phyloP scores from a whole-genome alignment of 73 alveolate species.

The Paraurostyla sp. region DNA sequence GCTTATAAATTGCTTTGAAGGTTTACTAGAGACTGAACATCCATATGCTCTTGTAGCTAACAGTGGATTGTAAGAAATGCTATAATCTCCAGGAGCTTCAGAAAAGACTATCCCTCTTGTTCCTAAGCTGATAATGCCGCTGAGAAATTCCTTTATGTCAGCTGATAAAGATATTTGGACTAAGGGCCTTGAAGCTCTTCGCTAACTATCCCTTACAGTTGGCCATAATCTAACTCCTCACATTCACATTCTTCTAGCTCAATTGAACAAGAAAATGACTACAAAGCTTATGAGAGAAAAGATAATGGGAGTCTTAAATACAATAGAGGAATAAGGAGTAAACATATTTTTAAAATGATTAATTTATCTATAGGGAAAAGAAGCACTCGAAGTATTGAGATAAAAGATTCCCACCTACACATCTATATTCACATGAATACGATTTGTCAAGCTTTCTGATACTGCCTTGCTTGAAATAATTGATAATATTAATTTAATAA shows the following conservation, averaged over 20 bases:
- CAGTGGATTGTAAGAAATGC: slow-evolving; percentile 87
- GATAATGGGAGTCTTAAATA: slow-evolving; percentile 53
- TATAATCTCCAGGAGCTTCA: slow-evolving; percentile 79
- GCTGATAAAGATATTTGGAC: slow-evolving; percentile 71
- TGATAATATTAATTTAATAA: too few species aligned
- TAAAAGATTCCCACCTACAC: slow-evolving; percentile 58
- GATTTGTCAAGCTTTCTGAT: too few species aligned
- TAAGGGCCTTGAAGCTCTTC: slow-evolving; percentile 72
- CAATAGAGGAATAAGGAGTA: slow-evolving; percentile 66
- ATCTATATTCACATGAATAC: neutral
- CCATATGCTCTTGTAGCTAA: slow-evolving; percentile 93
- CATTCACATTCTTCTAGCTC: slow-evolving; percentile 77
- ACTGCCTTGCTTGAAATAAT: too few species aligned
- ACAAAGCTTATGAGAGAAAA: slow-evolving; percentile 59
- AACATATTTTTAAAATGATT: neutral
- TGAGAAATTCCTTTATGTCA: slow-evolving; percentile 74
- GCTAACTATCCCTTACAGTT: slow-evolving; percentile 70
- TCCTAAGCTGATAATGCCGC: slow-evolving; percentile 80
- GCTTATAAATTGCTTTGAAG: slow-evolving; percentile 94
- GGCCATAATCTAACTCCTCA: slow-evolving; percentile 81
- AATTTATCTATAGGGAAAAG: slow-evolving; percentile 50
- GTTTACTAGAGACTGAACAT: slow-evolving; percentile 94
- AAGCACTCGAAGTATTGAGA: slow-evolving; percentile 58
- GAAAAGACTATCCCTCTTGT: slow-evolving; percentile 81
- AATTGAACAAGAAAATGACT: slow-evolving; percentile 81